These are phyloP conservation scores for Bruguiera sexangula DNA, from an alignment of 345 rosid genomes.

Conservation along the genomic window DNA sequence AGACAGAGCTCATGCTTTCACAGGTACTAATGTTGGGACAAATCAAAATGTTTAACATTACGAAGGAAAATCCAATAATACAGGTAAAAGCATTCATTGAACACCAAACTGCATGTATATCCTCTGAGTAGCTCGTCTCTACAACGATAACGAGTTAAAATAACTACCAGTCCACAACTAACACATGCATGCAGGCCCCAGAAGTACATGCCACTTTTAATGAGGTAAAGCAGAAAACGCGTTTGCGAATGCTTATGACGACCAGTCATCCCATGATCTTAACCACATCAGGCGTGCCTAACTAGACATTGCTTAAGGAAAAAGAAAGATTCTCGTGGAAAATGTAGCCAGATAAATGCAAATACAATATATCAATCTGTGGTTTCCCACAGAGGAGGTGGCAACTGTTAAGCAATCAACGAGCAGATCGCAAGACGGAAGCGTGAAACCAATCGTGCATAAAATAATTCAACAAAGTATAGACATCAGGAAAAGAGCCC, in stretches of 20 bases:
- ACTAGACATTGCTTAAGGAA: neutral
- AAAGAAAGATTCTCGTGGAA: neutral
- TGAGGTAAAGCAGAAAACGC: neutral
- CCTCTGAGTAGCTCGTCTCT: constrained; percentile 1
- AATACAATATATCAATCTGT: neutral
- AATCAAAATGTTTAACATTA: constrained; percentile 1
- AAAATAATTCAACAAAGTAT: neutral
- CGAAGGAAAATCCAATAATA: neutral
- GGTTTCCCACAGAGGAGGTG: neutral
- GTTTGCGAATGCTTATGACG: neutral
- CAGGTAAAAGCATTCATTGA: neutral
- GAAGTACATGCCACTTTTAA: neutral
- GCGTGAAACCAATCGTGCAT: neutral
- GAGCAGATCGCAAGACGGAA: neutral
- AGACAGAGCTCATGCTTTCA: neutral
- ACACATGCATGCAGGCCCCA: neutral
- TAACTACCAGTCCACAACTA: constrained; percentile 37
- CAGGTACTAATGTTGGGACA: constrained; percentile 10
- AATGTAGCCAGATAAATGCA: neutral
- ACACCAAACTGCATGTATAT: neutral
- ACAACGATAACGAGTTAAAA: neutral
- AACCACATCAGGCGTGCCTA: neutral
- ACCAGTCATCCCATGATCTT: neutral
- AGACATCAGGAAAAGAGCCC: neutral
- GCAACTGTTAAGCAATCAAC: neutral